phyloP scores from a whole-genome alignment of 2,329 filamentous ascomycete species.

The Neurospora sp. region DNA sequence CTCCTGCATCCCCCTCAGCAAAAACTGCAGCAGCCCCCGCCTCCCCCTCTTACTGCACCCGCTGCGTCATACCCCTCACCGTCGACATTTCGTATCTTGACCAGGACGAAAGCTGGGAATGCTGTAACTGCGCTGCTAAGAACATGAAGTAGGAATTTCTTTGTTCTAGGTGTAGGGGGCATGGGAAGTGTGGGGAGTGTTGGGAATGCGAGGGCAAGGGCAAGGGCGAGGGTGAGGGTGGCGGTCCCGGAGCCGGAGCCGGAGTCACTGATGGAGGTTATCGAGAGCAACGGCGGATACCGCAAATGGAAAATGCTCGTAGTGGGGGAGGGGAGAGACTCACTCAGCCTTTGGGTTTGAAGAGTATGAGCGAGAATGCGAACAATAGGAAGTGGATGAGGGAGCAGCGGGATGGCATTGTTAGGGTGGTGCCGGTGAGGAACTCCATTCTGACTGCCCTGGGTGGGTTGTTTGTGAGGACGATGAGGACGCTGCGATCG shows the following conservation, averaged over 20 bases:
- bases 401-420: neutral
- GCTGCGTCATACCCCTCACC: neutral
- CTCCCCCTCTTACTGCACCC: neutral
- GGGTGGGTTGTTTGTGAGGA: neutral
- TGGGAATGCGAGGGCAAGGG: neutral
- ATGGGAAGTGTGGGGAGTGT: slow-evolving; percentile 4
- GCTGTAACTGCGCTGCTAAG: slow-evolving; percentile 5
- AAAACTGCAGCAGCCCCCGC: neutral
- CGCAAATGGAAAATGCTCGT: too few species aligned
- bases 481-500: neutral
- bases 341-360: too few species aligned
- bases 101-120: slow-evolving; percentile 6
- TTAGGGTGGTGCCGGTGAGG: neutral
- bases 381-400: neutral
- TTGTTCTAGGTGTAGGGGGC: slow-evolving; percentile 6
- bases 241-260: too few species aligned
- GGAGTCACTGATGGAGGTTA: too few species aligned
- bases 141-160: slow-evolving; percentile 6
- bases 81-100: neutral
- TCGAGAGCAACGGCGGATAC: too few species aligned
- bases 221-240: too few species aligned
- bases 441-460: neutral
- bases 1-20: neutral
- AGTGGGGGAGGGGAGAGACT: too few species aligned
- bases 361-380: neutral